A percentile compares a stretch with the other conserved stretches of the same genome.
phyloP scores from a whole-genome alignment of 306 rosid genomes.

The Elaeagnus macrophylla region DNA sequence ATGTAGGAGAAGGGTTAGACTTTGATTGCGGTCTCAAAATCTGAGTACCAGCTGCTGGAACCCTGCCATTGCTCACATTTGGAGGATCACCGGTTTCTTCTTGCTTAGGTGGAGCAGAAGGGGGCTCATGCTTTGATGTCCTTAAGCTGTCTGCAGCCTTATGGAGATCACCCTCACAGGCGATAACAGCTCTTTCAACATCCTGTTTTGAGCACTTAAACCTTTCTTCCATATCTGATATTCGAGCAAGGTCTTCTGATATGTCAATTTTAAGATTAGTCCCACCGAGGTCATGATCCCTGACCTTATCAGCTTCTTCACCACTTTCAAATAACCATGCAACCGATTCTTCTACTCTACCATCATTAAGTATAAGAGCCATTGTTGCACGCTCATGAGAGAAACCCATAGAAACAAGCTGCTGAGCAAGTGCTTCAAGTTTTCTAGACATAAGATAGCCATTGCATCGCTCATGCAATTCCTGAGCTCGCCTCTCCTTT shows the following conservation, averaged over 20 bases:
- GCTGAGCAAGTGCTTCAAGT: conserved; percentile 82
- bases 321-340: conserved; percentile 59
- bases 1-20: conserved; percentile 23
- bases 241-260: conserved; percentile 76
- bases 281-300: conserved; percentile 40
- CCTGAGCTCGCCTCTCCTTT: conserved; percentile 94
- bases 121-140: conserved; percentile 47
- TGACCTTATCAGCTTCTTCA: conserved; percentile 49
- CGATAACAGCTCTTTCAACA: conserved; percentile 83
- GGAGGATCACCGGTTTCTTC: conserved; percentile 81
- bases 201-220: conserved; percentile 75
- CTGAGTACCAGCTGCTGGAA: conserved; percentile 41
- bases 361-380: conserved; percentile 86
- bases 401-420: conserved; percentile 87
- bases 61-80: conserved; percentile 45
- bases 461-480: conserved; percentile 57
- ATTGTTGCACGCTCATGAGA: conserved; percentile 73
- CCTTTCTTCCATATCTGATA: conserved; percentile 61
- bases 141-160: conserved; percentile 71
- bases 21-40: conserved; percentile 50
- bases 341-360: conserved; percentile 32
- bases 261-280: conserved; percentile 80
- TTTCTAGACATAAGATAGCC: conserved; percentile 57
- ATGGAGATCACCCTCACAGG: conserved; percentile 83
- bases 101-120: conserved; percentile 51